phyloP scores from a whole-genome alignment of 73 alveolate genomes.

The Paraurostyla sp. region DNA sequence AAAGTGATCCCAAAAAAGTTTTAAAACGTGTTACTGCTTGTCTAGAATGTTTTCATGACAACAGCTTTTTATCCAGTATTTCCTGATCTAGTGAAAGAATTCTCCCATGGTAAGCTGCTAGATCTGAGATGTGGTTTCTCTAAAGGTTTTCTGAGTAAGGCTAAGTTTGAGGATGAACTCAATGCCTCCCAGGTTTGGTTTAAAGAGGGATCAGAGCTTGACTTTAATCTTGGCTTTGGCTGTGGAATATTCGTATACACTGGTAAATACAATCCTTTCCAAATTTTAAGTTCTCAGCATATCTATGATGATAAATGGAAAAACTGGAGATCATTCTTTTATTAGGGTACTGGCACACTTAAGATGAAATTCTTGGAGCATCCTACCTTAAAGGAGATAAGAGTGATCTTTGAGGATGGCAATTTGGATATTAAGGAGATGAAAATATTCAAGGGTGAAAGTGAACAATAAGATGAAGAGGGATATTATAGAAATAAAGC shows the following conservation, averaged over 20 bases:
- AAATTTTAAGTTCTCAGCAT: not conserved
- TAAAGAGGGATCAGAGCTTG: slow-evolving; percentile 16
- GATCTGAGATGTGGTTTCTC: slow-evolving; percentile 56
- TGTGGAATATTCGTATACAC: slow-evolving; percentile 23
- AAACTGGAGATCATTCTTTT: slow-evolving; percentile 45
- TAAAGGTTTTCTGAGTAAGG: not conserved
- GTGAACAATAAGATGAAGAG: not conserved
- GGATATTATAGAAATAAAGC: not conserved
- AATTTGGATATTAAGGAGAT: slow-evolving; percentile 14
- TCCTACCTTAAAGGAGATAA: not conserved
- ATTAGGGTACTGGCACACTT: not conserved
- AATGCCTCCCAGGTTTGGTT: slow-evolving; percentile 38
- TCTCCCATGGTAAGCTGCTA: not conserved
- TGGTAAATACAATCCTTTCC: slow-evolving; percentile 6
- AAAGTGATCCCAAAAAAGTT: not conserved
- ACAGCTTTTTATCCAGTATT: slow-evolving; percentile 15
- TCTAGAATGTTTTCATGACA: slow-evolving; percentile 8
- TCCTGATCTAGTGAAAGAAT: slow-evolving; percentile 42
- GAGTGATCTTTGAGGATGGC: not conserved
- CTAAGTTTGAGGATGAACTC: slow-evolving; percentile 15
- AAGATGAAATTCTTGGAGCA: not conserved
- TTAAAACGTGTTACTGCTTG: not conserved
- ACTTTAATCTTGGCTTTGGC: slow-evolving; percentile 29
- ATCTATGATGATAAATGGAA: not conserved
- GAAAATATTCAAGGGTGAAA: slow-evolving; percentile 31